phyloP scores from a whole-genome alignment of 2,329 filamentous ascomycete genomes.

The Cryphonectria parasitica region DNA sequence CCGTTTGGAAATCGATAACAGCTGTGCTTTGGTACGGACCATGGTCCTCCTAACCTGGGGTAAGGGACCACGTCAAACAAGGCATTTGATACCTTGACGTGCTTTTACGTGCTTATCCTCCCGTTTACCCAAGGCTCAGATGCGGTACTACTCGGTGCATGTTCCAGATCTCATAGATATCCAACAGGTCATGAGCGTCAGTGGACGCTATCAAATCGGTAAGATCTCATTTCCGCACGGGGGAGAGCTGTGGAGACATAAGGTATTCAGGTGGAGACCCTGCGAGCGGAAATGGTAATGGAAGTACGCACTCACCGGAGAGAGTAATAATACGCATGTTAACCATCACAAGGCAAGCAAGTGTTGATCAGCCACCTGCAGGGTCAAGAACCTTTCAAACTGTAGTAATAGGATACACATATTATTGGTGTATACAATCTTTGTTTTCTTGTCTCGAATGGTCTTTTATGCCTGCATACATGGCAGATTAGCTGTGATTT shows the following conservation, averaged over 20 bases:
- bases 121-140: slow-evolving; percentile 2
- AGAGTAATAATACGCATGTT: neutral
- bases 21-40: neutral
- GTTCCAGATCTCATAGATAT: slow-evolving; percentile 9
- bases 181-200: slow-evolving; percentile 9
- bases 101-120: slow-evolving; percentile 16
- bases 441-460: neutral
- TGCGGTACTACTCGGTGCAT: neutral
- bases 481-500: neutral
- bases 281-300: slow-evolving; percentile 5
- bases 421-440: neutral
- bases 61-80: neutral
- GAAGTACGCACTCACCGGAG: neutral
- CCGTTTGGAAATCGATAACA: neutral
- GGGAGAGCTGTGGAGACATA: slow-evolving; percentile 1
- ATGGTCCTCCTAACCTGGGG: neutral
- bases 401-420: neutral
- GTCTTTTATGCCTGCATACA: neutral
- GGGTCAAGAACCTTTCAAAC: neutral
- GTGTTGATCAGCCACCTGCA: neutral
- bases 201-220: slow-evolving; percentile 9
- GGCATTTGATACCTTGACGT: neutral
- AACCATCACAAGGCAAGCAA: neutral
- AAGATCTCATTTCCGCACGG: slow-evolving; percentile 12
- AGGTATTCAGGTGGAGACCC: slow-evolving; percentile 3